Conservation (phyloP, 2,329 filamentous ascomycete species). For the Diplodia mutila region DNA sequence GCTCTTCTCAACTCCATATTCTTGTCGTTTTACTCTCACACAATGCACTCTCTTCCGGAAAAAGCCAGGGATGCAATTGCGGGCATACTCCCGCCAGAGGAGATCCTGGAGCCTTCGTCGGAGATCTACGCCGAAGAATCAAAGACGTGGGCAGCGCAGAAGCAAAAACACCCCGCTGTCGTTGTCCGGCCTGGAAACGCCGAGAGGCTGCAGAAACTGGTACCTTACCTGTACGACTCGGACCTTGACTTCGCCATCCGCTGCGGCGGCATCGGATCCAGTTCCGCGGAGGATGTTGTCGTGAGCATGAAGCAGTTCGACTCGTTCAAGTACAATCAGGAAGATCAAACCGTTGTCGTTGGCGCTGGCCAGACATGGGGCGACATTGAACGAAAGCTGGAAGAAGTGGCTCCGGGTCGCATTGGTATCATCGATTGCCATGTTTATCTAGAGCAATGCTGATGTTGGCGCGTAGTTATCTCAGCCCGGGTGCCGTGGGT, state of each 20-base stretch:
- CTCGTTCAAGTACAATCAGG: conserved; percentile 40
- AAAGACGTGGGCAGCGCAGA: conserved; percentile 41
- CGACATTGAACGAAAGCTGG: conserved; percentile 43
- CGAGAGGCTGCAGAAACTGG: conserved; percentile 36
- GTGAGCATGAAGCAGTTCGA: conserved; percentile 46
- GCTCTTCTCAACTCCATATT: background rate
- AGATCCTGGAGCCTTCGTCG: conserved; percentile 33
- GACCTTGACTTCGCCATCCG: conserved; percentile 45
- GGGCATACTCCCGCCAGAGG: conserved; percentile 28
- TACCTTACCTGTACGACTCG: conserved; percentile 40
- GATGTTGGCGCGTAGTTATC: conserved; percentile 32
- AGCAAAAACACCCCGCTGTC: conserved; percentile 39
- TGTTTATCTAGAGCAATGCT: background rate
- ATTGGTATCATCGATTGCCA: conserved; percentile 30
- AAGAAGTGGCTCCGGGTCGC: conserved; percentile 40
- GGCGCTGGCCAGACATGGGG: conserved; percentile 46
- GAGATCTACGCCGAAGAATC: conserved; percentile 31
- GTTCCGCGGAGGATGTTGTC: conserved; percentile 44
- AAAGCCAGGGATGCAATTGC: conserved; percentile 25
- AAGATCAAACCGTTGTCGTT: conserved; percentile 38
- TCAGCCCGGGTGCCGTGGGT: conserved; percentile 44
- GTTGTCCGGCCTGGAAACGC: conserved; percentile 40
- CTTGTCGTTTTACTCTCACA: background rate
- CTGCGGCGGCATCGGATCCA: conserved; percentile 42
- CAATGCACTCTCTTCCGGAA: background rate